Conservation (phyloP, 257 asterid genomes). For the Nicotiana attenuata region DNA sequence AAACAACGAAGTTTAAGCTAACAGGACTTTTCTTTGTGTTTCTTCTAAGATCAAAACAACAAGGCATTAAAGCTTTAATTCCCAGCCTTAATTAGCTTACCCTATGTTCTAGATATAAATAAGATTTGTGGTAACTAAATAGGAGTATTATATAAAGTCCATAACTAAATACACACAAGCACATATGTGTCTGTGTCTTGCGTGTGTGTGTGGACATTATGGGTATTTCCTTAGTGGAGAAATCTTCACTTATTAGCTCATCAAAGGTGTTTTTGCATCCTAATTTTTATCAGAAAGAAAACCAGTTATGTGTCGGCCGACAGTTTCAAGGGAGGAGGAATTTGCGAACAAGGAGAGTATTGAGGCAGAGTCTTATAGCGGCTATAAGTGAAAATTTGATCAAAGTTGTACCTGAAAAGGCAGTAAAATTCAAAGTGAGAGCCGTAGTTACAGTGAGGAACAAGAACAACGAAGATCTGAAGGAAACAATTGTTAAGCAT, state of each 20-base stretch:
- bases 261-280: slow-evolving; percentile 14
- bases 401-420: slow-evolving; percentile 58
- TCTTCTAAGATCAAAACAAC: too few relatives aligned
- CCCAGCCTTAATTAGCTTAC: too few relatives aligned
- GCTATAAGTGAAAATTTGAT: slow-evolving; percentile 79
- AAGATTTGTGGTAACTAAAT: too few relatives aligned
- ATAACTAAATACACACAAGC: too few relatives aligned
- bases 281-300: slow-evolving; percentile 9
- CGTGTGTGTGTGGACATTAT: slow-evolving; percentile 9
- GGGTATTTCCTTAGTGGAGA: slow-evolving; percentile 52
- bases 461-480: slow-evolving; percentile 69
- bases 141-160: too few relatives aligned
- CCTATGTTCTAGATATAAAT: too few relatives aligned
- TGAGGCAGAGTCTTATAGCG: slow-evolving; percentile 35
- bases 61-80: too few relatives aligned
- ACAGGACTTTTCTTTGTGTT: too few relatives aligned
- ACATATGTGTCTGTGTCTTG: too few relatives aligned
- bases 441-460: slow-evolving; percentile 81
- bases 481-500: slow-evolving; percentile 61
- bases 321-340: slow-evolving; percentile 30
- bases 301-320: slow-evolving; percentile 12
- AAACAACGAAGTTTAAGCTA: too few relatives aligned
- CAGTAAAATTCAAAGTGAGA: slow-evolving; percentile 69
- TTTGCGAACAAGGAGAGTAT: slow-evolving; percentile 15
- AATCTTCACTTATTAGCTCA: slow-evolving; percentile 30